Percentiles rank a stretch among this genome's conserved stretches.
phyloP scores from a whole-genome alignment of 306 rosid species.

The Sesbania bispinosa region DNA sequence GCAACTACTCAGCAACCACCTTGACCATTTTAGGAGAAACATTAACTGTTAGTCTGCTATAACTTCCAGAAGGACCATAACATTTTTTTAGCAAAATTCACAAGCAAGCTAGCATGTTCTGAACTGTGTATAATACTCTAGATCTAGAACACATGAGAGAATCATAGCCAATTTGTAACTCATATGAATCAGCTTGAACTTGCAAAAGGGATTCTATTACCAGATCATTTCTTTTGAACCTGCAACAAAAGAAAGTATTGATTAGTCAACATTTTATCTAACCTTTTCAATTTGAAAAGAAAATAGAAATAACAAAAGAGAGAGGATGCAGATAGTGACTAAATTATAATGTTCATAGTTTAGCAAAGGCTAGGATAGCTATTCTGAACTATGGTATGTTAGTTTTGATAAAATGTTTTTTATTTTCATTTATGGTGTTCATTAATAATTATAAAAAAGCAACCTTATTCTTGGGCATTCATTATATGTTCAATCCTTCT shows the following conservation, averaged over 20 bases:
- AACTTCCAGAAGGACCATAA: background rate
- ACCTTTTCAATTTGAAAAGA: background rate
- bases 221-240: conserved; percentile 40
- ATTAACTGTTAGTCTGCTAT: background rate
- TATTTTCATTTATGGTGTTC: too few relatives aligned
- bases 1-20: background rate
- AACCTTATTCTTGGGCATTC: too few relatives aligned
- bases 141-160: background rate
- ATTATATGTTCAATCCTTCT: too few relatives aligned
- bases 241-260: conserved; percentile 31
- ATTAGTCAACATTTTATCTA: conserved; percentile 1
- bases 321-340: conserved; percentile 15
- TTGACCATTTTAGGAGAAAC: background rate
- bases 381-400: too few relatives aligned
- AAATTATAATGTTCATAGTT: background rate
- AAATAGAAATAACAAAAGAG: conserved; percentile 14
- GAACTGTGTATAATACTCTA: background rate
- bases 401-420: too few relatives aligned
- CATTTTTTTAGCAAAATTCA: background rate
- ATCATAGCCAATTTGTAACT: conserved; percentile 1
- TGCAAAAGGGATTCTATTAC: conserved; percentile 28
- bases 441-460: too few relatives aligned
- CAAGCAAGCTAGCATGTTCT: conserved; percentile 3
- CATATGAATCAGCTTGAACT: conserved; percentile 9
- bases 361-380: background rate